Base-by-base conservation (phyloP, 129 eudicot genomes). In the Chrysanthemum makinoi region DNA sequence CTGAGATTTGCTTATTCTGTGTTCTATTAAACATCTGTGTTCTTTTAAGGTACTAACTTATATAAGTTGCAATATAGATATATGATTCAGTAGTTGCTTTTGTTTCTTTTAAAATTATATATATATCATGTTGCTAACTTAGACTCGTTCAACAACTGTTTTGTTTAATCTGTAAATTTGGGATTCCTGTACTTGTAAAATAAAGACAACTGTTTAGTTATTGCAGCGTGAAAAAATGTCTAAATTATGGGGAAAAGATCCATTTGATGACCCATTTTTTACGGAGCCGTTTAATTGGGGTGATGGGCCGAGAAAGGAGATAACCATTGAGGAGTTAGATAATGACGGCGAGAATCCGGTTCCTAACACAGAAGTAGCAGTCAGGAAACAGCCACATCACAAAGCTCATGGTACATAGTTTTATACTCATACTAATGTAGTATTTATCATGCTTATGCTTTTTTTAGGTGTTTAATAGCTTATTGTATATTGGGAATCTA, bases 201-300 rank as follows among this genome's bases (percentile, higher is more conserved):
- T 39, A 6, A 39, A 39, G 46, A 10, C 2, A 2, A 39, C 46
- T 39, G 10, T 39, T 39, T 39, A 39, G 46, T 39, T 39, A 0
- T 7, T 39, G 10, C 46, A 39, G 46, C 0, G n/a, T 16, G 15
- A 55, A 28, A 65, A 43, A 52, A 85, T 85, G 90, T 78, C 76
- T 10, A 82, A 82, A 39, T 63, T 80, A 28, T 85, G 88, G 68
- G 95, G 90, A 24, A 84, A 85, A 69, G 84, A 85, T 78, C 95
- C 95, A 4, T 87, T 87, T 72, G 89, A 80, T 62, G 85, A 86
- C 76, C 90, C 90, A 1, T 82, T 86, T 72, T 86, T 86, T 75
- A 82, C 87, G 58, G 78, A 60, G 60, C 81, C 82, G 33, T 82
- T 82, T 74, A 61, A 67, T 19, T 51, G 51, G 53, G 13, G 75